Conservation (phyloP, 768 basidiomycete genomes). For the Pleurotus ostreatus region DNA sequence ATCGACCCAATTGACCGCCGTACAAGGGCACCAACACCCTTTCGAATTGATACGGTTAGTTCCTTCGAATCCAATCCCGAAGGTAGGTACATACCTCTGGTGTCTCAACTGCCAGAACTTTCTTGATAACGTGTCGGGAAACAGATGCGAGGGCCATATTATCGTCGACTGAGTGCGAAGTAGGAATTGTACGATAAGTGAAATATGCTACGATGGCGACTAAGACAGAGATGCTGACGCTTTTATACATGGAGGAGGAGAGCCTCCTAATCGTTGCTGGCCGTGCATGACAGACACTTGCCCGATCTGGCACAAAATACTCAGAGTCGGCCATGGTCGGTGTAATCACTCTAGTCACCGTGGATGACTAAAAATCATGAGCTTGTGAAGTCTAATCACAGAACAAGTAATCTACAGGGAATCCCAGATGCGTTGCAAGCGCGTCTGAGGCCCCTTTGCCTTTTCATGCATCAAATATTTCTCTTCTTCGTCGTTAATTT, state of each 20-base stretch:
- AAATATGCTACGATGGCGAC: slow-evolving; percentile 11
- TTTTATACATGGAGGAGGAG: slow-evolving; percentile 14
- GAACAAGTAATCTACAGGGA: slow-evolving; percentile 24
- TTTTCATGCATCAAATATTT: slow-evolving; percentile 41
- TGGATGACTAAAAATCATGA: too few species aligned
- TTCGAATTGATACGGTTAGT: slow-evolving; percentile 4
- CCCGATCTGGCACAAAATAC: slow-evolving; percentile 2
- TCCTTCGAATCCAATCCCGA: neutral
- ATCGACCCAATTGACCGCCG: slow-evolving; percentile 81
- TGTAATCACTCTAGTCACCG: too few species aligned
- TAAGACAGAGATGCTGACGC: slow-evolving; percentile 10
- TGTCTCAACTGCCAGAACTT: slow-evolving; percentile 72
- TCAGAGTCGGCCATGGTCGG: neutral
- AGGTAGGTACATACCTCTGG: slow-evolving; percentile 49
- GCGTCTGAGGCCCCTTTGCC: slow-evolving; percentile 30
- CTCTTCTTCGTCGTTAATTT: slow-evolving; percentile 63
- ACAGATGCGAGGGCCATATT: slow-evolving; percentile 30
- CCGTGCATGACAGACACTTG: neutral
- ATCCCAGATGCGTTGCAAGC: slow-evolving; percentile 30
- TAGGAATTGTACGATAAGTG: slow-evolving; percentile 13
- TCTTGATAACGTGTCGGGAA: slow-evolving; percentile 72
- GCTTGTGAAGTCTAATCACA: too few species aligned
- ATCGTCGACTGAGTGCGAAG: neutral
- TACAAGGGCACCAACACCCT: slow-evolving; percentile 83
- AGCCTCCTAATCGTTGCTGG: too few species aligned